These are phyloP conservation scores for Hymenotorrendiella dingleyae DNA, from an alignment of 2,329 filamentous ascomycete species.

Conservation along the genomic window DNA sequence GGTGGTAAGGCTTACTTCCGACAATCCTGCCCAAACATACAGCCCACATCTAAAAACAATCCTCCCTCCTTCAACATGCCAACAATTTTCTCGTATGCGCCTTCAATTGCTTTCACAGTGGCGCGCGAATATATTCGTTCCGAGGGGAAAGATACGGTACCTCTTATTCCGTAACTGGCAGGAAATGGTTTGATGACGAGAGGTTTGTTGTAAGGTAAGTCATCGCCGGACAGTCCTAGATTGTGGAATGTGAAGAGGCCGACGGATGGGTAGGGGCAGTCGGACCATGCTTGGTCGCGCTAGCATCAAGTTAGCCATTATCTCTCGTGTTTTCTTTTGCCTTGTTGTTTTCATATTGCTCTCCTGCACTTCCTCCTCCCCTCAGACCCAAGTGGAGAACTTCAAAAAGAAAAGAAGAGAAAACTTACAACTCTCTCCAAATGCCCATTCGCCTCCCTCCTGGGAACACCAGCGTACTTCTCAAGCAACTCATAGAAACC, in stretches of 20 bases:
- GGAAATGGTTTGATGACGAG: too few species aligned
- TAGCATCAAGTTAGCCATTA: not conserved
- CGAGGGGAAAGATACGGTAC: not conserved
- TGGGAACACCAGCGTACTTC: too few species aligned
- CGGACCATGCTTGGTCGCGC: not conserved
- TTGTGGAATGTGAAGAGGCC: not conserved
- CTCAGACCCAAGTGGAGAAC: too few species aligned
- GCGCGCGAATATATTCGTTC: not conserved
- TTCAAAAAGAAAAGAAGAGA: not conserved
- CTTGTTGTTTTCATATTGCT: too few species aligned
- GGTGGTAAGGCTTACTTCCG: too few species aligned
- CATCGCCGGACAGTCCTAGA: not conserved
- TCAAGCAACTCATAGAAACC: too few species aligned
- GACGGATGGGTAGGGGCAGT: not conserved
- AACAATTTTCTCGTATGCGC: not conserved
- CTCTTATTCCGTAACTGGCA: not conserved
- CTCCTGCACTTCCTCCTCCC: too few species aligned
- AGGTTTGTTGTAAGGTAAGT: not conserved
- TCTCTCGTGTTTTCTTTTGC: too few species aligned
- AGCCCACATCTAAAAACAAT: not conserved
- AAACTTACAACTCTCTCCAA: not conserved
- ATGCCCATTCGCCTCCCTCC: not conserved
- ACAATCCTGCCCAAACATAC: not conserved
- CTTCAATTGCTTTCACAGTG: not conserved
- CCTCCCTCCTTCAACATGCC: not conserved